Evolutionary conservation across 1,284 basidiomycete species (phyloP), one percentile per base, ranked within the genome.

Genomic region (Singerocomus inundabilis): DNA sequence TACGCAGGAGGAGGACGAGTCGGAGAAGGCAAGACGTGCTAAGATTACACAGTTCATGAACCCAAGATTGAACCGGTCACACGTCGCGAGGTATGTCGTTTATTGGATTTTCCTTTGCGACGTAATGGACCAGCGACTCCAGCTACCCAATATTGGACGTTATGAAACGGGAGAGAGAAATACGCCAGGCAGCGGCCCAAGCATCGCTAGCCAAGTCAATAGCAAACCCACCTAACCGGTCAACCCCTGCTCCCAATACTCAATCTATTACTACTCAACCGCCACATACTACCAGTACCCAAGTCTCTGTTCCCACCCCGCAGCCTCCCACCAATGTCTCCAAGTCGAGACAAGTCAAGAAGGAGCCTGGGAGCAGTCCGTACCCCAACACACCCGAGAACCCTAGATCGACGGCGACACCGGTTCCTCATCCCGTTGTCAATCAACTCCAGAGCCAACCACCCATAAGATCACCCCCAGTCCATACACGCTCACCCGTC

Each of bases 11-110:
- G 85, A 86, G 49, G 84, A 88, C 45, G 85, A 88, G 57, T 75
- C 77, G 5, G 83, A 87, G 55, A 85, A 81, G 63, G 80, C 79
- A 18, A 80, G 84, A 44, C 76, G 82, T 46, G 72, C 77, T 26
- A 88, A 88, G 73, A 80, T 91, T 46, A 76, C 86, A 73, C 79
- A 85, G 48, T 88, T 82, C 68, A 87, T 88, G 86, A 80, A 81
- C 52, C 85, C 85, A 6, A 76, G 79, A 55, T 66, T 70, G 40
- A 77, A 71, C 45, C 69, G 76, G 39, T 65, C 71, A 16, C 70
- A 70, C 51, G 69, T 70, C 26, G 74, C 79, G 42, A 78, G 63
- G 82, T 84, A 70, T 44, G 65, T 62, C 30, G 39, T 55, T 48
- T 43, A 46, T 38, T 25, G 25, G 34, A 26, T 32, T 15, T 44